phyloP scores from a whole-genome alignment of 352 stramenopile genomes.

The Phytophthora meadii region DNA sequence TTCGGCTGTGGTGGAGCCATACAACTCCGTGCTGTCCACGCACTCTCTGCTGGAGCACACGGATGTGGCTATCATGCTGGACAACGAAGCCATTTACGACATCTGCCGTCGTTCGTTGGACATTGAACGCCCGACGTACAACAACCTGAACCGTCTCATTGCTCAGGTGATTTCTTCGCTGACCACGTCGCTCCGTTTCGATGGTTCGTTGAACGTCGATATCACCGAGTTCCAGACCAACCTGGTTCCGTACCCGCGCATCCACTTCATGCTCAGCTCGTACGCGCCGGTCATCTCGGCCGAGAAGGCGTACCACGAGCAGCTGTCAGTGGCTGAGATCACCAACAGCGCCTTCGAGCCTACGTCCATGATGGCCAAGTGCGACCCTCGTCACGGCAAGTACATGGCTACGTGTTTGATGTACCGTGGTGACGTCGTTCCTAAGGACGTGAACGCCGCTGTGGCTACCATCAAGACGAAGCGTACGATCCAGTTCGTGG shows the following conservation, averaged over 20 bases:
- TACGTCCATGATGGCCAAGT: conserved; percentile 98
- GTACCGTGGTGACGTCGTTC: conserved; percentile 96
- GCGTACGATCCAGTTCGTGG: conserved; percentile 91
- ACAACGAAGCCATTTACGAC: conserved; percentile 97
- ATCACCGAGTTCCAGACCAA: conserved; percentile 98
- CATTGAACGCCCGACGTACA: conserved; percentile 96
- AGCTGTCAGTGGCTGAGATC: conserved; percentile 96
- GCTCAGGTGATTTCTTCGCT: conserved; percentile 96
- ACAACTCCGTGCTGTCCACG: conserved; percentile 97
- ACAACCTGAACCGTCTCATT: conserved; percentile 97
- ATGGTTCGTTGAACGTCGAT: conserved; percentile 97
- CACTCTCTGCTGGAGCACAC: conserved; percentile 97
- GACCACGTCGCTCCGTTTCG: conserved; percentile 97
- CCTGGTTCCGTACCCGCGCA: conserved; percentile 97
- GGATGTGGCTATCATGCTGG: conserved; percentile 96
- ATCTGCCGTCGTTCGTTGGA: conserved; percentile 96
- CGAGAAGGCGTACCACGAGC: conserved; percentile 96
- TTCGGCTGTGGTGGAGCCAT: conserved; percentile 98
- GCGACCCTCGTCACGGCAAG: conserved; percentile 97
- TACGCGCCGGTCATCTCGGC: conserved; percentile 97
- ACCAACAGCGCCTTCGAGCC: conserved; percentile 97
- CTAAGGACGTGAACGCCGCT: conserved; percentile 94
- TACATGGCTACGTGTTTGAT: conserved; percentile 99
- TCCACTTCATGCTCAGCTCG: conserved; percentile 98
- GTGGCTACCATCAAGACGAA: conserved; percentile 99